Base-by-base conservation (phyloP, 164 flowering plant species). In the Stephania cephalantha region DNA sequence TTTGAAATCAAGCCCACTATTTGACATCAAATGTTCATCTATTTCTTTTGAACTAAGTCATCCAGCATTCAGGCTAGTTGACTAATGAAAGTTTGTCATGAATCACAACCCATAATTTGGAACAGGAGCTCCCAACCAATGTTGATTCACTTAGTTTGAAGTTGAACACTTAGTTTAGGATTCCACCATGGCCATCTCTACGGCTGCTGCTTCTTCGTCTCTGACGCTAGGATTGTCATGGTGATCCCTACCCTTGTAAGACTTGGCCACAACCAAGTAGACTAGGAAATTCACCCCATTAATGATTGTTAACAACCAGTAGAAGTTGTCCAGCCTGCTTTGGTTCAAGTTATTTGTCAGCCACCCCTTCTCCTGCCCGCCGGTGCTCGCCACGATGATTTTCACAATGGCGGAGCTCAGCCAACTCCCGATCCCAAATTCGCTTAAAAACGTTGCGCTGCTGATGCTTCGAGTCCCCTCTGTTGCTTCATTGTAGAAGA, bases 391-490 rank as follows among this genome's bases (percentile, higher is more conserved):
- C 66, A 69, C 82, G 6, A 92, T 44, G 6, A 81, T 77, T 80
- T 80, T 85, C 18, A 90, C 92, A 29, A 92, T 6, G 1, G 83
- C 86, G 5, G 87, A 83, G 76, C 89, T 90, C 63, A 91, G 69
- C 89, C 90, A 92, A 46, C 89, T 88, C 25, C 95, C 97, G 4
- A 89, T 78, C 35, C 92, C 91, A 20, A 89, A 73, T 82, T 85
- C 89, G 68, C 88, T 85, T 64, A 89, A 75, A 53, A 87, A 88
- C 79, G 90, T 15, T 0, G 93, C 95, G 52, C 90, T 90, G 72
- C 93, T 85, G 2, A 90, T 78, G 78, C 97, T 90, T 58, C 90
- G 68, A 18, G 90, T 90, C 63, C 92, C 95, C n/a, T 92, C 92
- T 0, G 92, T 87, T 1, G 92, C 87, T 71, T 90, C 90, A 61